Evolutionary conservation across 768 basidiomycete genomes (phyloP).

Genomic region (Collybia nuda): DNA sequence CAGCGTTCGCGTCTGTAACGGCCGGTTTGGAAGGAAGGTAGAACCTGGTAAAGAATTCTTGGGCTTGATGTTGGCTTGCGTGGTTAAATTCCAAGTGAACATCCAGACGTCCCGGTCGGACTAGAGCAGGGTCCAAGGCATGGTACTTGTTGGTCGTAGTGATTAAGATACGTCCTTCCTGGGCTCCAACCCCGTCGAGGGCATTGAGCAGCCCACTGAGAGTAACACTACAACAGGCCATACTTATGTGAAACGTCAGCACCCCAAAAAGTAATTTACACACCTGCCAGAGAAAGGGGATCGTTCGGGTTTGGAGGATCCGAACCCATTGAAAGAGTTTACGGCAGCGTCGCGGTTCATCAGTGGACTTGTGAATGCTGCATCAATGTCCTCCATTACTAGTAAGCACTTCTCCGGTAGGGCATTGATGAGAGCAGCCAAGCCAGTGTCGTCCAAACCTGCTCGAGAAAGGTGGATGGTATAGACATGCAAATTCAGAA

Average conservation of each 20-base stretch:
- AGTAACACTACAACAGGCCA: conserved; percentile 40
- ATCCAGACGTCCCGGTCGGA: conserved; percentile 80
- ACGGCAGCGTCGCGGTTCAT: conserved; percentile 17
- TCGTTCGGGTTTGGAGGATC: not conserved
- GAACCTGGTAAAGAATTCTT: conserved; percentile 66
- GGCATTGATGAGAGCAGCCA: conserved; percentile 54
- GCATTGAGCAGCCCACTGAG: conserved; percentile 77
- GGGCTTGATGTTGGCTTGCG: conserved; percentile 69
- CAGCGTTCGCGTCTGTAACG: conserved; percentile 20
- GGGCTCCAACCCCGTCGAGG: conserved; percentile 77
- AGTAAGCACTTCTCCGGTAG: conserved; percentile 69
- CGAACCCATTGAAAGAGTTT: no score
- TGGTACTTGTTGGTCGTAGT: conserved; percentile 78
- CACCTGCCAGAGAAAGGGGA: conserved; percentile 3
- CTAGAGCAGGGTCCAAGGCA: conserved; percentile 71
- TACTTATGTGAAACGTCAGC: not conserved
- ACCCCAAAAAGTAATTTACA: not conserved
- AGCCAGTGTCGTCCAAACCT: conserved; percentile 60
- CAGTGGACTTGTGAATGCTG: conserved; percentile 56
- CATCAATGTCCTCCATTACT: conserved; percentile 83
- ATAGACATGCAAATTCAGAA: conserved; percentile 62
- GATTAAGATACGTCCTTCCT: conserved; percentile 80
- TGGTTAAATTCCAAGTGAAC: conserved; percentile 74
- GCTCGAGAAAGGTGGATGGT: conserved; percentile 61
- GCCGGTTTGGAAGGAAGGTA: conserved; percentile 62